A percentile compares a stretch with the other conserved stretches of the same genome.
phyloP scores from a whole-genome alignment of 208 protist genomes.

The Leishmania turanica region DNA sequence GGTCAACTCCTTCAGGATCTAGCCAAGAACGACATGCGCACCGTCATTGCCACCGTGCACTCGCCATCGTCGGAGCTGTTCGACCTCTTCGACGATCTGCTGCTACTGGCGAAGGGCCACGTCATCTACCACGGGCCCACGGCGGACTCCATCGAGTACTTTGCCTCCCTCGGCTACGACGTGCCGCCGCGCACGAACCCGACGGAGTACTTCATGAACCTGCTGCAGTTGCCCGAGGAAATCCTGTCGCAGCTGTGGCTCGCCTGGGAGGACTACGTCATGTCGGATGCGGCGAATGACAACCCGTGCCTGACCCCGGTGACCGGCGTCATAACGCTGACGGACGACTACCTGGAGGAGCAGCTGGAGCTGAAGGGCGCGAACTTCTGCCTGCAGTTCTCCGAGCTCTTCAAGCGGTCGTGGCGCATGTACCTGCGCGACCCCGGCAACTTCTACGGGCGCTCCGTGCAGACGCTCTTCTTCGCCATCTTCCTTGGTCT shows the following conservation, averaged over 20 bases:
- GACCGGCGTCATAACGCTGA: conserved; percentile 51
- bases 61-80: conserved; percentile 86
- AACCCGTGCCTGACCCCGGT: conserved; percentile 68
- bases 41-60: conserved; percentile 89
- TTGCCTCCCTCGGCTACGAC: conserved; percentile 48
- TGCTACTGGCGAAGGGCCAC: conserved; percentile 79
- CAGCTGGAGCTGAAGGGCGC: conserved; percentile 68
- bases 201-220: conserved; percentile 89
- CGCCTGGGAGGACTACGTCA: conserved; percentile 78
- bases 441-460: conserved; percentile 60
- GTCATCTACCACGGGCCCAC: conserved; percentile 86
- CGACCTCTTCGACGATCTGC: conserved; percentile 81
- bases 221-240: conserved; percentile 74
- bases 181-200: conserved; percentile 73
- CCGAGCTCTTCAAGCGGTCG: conserved; percentile 62
- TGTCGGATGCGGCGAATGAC: conserved; percentile 42
- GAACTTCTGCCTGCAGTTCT: conserved; percentile 57
- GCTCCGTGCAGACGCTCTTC: conserved; percentile 73
- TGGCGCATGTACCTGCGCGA: conserved; percentile 80
- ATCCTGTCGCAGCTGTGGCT: conserved; percentile 67
- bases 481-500: conserved; percentile 78
- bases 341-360: conserved; percentile 58
- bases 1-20: conserved; percentile 76
- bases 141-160: conserved; percentile 44
- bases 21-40: conserved; percentile 77